A percentile compares a stretch with the other conserved stretches of the same genome.
Evolutionary conservation across 441 rosid species (phyloP).

Genomic region (Syzygium syzygioides): DNA sequence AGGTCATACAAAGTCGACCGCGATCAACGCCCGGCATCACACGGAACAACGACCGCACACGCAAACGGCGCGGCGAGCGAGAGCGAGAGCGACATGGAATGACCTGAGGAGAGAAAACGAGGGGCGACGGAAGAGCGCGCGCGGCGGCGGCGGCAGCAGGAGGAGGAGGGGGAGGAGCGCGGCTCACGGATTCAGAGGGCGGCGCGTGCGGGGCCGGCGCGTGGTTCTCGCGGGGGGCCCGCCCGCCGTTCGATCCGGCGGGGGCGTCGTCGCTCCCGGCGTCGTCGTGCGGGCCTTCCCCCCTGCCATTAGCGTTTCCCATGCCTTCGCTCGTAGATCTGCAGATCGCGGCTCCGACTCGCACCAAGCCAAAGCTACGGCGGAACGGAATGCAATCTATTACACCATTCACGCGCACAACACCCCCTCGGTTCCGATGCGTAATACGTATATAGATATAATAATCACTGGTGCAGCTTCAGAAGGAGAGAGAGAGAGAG

Average conservation of each 20-base stretch:
- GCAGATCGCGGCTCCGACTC: neutral
- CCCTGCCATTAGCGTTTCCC: conserved; percentile 75
- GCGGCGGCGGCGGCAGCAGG: conserved; percentile 34
- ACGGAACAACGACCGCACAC: neutral
- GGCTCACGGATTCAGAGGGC: conserved; percentile 33
- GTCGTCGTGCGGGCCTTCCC: conserved; percentile 16
- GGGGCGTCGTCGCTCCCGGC: conserved; percentile 14
- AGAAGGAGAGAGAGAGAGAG: neutral
- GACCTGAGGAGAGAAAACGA: conserved; percentile 73
- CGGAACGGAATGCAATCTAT: neutral
- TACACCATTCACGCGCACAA: neutral
- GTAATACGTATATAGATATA: neutral
- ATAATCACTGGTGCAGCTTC: neutral
- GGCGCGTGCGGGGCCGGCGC: conserved; percentile 17
- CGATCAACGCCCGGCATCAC: neutral
- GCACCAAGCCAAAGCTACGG: neutral
- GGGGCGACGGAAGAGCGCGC: conserved; percentile 58
- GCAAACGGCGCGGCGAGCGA: neutral
- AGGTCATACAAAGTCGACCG: neutral
- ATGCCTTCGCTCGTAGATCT: conserved; percentile 20
- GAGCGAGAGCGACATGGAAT: neutral
- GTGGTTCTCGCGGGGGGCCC: conserved; percentile 5
- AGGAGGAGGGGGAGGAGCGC: conserved; percentile 30
- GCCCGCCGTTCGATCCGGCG: conserved; percentile 31
- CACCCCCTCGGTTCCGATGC: neutral